phyloP scores from a whole-genome alignment of 176 grass and related monocot species.

The Carex cristatella region DNA sequence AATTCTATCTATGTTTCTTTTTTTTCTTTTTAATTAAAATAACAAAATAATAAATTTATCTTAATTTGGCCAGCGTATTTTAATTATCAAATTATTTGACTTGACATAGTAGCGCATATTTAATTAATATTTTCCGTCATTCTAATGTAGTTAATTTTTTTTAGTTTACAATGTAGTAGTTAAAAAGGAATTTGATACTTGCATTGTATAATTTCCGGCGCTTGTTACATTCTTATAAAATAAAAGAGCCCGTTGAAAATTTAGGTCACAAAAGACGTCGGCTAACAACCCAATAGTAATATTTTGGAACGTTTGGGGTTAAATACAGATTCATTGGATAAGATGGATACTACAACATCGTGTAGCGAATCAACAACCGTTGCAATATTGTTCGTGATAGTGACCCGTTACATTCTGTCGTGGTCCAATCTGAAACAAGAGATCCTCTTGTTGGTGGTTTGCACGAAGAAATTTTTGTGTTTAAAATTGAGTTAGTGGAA shows the following conservation, averaged over 20 bases:
- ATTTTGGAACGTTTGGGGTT: neutral
- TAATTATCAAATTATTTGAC: neutral
- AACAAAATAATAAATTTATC: neutral
- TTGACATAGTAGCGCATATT: neutral
- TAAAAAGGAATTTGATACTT: neutral
- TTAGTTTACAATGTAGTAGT: neutral
- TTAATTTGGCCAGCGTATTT: too few relatives aligned
- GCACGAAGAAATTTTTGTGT: neutral
- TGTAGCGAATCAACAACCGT: neutral
- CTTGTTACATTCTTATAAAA: neutral
- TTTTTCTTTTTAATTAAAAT: neutral
- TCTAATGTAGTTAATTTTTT: neutral
- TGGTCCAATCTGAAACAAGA: neutral
- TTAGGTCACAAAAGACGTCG: neutral
- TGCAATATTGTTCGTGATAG: neutral
- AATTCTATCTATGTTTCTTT: neutral
- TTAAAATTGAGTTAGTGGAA: neutral
- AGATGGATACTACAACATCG: neutral
- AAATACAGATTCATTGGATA: neutral
- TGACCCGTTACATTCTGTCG: neutral
- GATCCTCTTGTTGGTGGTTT: neutral
- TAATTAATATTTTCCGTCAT: neutral
- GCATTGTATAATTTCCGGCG: neutral
- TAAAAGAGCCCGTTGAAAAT: neutral
- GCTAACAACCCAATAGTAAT: conserved; percentile 6